Evolutionary conservation across 2,329 filamentous ascomycete species (phyloP).

Genomic region (Ramularia endophylla): DNA sequence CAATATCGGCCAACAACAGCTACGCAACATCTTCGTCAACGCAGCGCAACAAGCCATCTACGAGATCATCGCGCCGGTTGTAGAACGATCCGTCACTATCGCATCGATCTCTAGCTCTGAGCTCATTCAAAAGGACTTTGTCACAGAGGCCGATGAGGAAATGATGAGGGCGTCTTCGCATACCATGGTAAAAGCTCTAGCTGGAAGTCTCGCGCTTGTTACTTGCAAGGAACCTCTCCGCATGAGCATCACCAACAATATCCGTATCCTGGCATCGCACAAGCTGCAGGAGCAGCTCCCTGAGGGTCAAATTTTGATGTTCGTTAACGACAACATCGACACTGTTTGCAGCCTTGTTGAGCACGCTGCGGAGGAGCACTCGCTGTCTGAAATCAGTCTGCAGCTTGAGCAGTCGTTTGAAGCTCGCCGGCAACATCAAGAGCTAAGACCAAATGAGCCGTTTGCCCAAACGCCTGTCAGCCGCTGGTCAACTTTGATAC

Average conservation of each 20-base stretch:
- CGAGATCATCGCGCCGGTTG: conserved; percentile 96
- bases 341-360: conserved; percentile 90
- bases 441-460: conserved; percentile 70
- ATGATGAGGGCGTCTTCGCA: conserved; percentile 80
- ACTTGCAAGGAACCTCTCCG: conserved; percentile 96
- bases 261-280: conserved; percentile 68
- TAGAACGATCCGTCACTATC: conserved; percentile 95
- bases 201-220: conserved; percentile 90
- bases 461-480: conserved; percentile 77
- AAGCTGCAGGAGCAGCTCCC: conserved; percentile 67
- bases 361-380: conserved; percentile 89
- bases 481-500: conserved; percentile 89
- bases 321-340: conserved; percentile 96
- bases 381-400: conserved; percentile 89
- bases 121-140: conserved; percentile 94
- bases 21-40: conserved; percentile 69
- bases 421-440: conserved; percentile 66
- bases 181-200: conserved; percentile 91
- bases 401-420: conserved; percentile 80
- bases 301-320: conserved; percentile 95
- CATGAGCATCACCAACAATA: conserved; percentile 96
- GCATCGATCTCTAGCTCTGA: conserved; percentile 94
- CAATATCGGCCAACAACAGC: conserved; percentile 62
- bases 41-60: conserved; percentile 86
- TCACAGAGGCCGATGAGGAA: conserved; percentile 84